Conservation (phyloP, 352 stramenopile species). For the Phytophthora podocarpi region DNA sequence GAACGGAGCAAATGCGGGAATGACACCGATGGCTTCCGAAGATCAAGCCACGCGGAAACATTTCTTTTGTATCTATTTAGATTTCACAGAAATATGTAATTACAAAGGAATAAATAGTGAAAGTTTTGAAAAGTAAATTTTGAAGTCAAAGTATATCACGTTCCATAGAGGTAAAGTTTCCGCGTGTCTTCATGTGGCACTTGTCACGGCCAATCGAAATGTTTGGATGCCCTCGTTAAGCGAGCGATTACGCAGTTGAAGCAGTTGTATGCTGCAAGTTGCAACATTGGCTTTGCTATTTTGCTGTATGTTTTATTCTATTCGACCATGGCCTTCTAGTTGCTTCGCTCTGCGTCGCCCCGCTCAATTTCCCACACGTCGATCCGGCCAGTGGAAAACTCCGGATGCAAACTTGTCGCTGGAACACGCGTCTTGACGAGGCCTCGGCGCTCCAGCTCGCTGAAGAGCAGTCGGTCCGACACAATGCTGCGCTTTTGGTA, state of each 20-base stretch:
- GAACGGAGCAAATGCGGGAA: constrained; percentile 25
- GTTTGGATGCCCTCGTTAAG: constrained; percentile 21
- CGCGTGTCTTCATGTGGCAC: neutral
- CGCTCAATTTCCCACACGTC: constrained; percentile 51
- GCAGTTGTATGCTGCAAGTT: constrained; percentile 10
- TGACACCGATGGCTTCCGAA: constrained; percentile 7
- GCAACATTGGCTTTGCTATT: constrained; percentile 7
- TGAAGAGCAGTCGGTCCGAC: constrained; percentile 67
- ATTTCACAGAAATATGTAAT: too few species aligned
- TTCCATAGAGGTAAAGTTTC: neutral
- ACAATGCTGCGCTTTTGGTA: constrained; percentile 70
- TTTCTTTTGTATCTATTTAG: too few species aligned
- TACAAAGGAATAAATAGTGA: too few species aligned
- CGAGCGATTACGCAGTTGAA: constrained; percentile 9
- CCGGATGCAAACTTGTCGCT: constrained; percentile 38
- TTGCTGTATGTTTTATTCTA: neutral
- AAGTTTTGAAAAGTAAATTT: too few species aligned
- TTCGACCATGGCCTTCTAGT: constrained; percentile 25
- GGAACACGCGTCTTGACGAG: constrained; percentile 39
- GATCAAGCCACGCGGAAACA: neutral
- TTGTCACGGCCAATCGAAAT: constrained; percentile 7
- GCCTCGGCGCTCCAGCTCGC: constrained; percentile 42
- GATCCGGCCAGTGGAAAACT: constrained; percentile 51
- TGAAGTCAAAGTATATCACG: neutral
- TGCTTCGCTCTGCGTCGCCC: constrained; percentile 5